Evolutionary conservation across 257 asterid genomes (phyloP).

Genomic region (Fraxinus anomala): DNA sequence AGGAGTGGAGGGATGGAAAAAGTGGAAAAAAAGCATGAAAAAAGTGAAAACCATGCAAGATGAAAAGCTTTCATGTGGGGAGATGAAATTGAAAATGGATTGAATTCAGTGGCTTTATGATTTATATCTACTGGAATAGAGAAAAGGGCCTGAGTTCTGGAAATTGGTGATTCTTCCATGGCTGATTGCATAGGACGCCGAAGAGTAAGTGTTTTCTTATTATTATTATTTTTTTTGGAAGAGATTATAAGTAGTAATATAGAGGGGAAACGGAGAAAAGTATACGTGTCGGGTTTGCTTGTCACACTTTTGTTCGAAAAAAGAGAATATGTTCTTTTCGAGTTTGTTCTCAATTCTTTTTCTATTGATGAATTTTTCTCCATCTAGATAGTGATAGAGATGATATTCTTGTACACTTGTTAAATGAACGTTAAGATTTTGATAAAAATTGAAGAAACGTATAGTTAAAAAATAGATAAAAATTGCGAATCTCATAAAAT

Average conservation of each 20-base stretch:
- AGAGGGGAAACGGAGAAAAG: not conserved
- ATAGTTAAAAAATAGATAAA: too few relatives aligned
- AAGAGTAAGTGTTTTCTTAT: not conserved
- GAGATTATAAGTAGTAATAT: not conserved
- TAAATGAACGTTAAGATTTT: too few relatives aligned
- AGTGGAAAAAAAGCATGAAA: conserved; percentile 61
- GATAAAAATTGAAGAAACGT: too few relatives aligned
- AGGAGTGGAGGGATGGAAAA: conserved; percentile 63
- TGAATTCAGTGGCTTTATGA: conserved; percentile 47
- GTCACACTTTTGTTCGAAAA: too few relatives aligned
- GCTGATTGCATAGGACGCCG: not conserved
- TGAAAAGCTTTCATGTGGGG: conserved; percentile 67
- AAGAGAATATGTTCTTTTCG: too few relatives aligned
- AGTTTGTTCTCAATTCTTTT: too few relatives aligned
- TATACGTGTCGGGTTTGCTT: not conserved
- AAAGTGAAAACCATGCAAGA: conserved; percentile 62
- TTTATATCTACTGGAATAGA: conserved; percentile 39
- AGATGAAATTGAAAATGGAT: conserved; percentile 44
- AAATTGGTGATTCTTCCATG: conserved; percentile 30
- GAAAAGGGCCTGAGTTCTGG: conserved; percentile 16
- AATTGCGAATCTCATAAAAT: too few relatives aligned
- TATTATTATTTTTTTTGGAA: too few relatives aligned
- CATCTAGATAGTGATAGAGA: too few relatives aligned
- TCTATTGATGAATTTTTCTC: too few relatives aligned
- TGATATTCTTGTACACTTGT: too few relatives aligned